Conservation (phyloP, 2,329 filamentous ascomycete species). For the Neoarthrinium moseri region DNA sequence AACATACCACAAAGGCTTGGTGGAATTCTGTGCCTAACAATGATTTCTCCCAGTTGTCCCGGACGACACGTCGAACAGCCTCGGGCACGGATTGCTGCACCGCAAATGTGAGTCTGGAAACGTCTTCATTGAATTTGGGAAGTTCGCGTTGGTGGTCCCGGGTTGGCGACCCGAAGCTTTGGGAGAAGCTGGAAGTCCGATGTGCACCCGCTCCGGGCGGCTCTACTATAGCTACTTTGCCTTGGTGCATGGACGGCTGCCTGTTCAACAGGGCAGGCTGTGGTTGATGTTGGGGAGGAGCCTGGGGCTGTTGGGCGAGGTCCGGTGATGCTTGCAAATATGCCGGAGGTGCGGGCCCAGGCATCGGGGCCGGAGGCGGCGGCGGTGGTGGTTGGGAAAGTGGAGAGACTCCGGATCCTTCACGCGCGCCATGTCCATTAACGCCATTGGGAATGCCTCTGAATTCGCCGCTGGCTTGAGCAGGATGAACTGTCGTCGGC, state of each 20-base stretch:
- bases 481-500: not conserved
- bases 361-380: not conserved
- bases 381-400: not conserved
- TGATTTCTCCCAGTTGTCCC: slow-evolving; percentile 51
- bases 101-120: slow-evolving; percentile 34
- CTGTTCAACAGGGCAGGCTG: not conserved
- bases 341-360: not conserved
- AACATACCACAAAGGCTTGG: slow-evolving; percentile 50
- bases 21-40: slow-evolving; percentile 52
- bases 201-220: slow-evolving; percentile 12
- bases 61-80: slow-evolving; percentile 45
- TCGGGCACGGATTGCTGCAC: slow-evolving; percentile 40
- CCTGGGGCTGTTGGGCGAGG: not conserved
- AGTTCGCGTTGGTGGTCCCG: slow-evolving; percentile 25
- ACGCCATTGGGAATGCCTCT: not conserved
- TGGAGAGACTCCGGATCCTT: not conserved
- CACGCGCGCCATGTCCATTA: not conserved
- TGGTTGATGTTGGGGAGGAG: not conserved
- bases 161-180: slow-evolving; percentile 34
- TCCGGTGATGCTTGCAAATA: not conserved
- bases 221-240: slow-evolving; percentile 19
- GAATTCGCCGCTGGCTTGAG: not conserved
- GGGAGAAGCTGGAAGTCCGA: slow-evolving; percentile 2
- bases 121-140: slow-evolving; percentile 38
- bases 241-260: slow-evolving; percentile 2